A percentile compares a stretch with the other conserved stretches of the same genome.
These are phyloP conservation scores for Microdochium trichocladiopsis DNA, from an alignment of 2,329 filamentous ascomycete species.

Conservation along the genomic window DNA sequence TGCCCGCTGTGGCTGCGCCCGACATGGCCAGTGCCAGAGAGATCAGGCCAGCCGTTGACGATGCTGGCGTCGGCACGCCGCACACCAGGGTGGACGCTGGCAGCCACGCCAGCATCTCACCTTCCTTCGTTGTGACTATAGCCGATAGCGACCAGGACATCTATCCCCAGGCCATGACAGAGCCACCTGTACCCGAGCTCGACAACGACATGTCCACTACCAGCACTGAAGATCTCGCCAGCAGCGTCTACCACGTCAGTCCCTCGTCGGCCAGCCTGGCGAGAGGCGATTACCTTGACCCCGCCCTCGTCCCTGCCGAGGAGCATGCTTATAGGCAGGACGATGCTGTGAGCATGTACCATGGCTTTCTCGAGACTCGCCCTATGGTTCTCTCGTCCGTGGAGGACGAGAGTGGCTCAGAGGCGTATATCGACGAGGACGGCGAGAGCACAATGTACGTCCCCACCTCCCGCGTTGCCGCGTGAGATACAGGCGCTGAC, in stretches of 20 bases:
- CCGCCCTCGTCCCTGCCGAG: neutral
- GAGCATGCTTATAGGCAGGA: neutral
- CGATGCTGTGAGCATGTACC: neutral
- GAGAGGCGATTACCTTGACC: neutral
- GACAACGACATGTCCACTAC: neutral
- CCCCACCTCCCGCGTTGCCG: neutral
- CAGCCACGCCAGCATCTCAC: neutral
- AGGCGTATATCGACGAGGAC: neutral
- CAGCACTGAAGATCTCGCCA: neutral
- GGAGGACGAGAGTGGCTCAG: neutral
- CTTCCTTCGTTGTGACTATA: neutral
- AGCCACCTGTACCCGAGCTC: neutral
- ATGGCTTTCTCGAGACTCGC: neutral
- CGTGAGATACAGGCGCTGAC: too few relatives aligned
- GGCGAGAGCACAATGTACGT: slow-evolving; percentile 1
- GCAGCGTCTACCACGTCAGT: neutral
- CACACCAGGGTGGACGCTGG: neutral
- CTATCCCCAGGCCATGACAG: neutral
- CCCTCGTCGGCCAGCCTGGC: neutral
- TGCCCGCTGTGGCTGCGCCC: neutral
- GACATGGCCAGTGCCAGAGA: neutral
- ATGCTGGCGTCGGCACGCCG: neutral
- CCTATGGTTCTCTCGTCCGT: neutral
- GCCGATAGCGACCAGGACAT: neutral
- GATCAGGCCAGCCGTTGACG: neutral